A percentile compares a stretch with the other conserved stretches of the same genome.
Conservation (phyloP, 192 early-diverging fungal species). For the Geranomyces michiganensis region DNA sequence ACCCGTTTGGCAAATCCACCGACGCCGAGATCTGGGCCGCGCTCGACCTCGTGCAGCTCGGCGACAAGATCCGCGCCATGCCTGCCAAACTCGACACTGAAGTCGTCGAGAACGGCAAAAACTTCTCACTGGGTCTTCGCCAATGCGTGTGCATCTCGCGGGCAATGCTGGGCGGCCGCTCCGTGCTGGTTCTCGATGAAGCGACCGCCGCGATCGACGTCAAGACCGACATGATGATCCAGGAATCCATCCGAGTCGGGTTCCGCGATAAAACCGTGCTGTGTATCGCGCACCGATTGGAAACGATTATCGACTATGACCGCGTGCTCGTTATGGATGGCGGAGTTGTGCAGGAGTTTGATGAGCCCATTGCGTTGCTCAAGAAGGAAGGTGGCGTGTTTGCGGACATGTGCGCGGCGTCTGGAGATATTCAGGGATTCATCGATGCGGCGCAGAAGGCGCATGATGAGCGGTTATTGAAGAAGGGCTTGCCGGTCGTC, state of each 20-base stretch:
- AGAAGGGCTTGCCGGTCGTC: too few relatives aligned
- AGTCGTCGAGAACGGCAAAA: slow-evolving; percentile 59
- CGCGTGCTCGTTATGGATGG: slow-evolving; percentile 57
- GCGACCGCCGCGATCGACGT: slow-evolving; percentile 58
- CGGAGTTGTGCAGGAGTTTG: slow-evolving; percentile 55
- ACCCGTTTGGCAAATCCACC: slow-evolving; percentile 65
- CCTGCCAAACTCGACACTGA: slow-evolving; percentile 54
- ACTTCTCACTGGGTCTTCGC: slow-evolving; percentile 61
- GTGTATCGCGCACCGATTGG: slow-evolving; percentile 51
- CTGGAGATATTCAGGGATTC: too few relatives aligned
- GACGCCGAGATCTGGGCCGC: slow-evolving; percentile 72
- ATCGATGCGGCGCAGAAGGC: too few relatives aligned
- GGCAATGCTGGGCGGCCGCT: slow-evolving; percentile 54
- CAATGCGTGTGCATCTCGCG: slow-evolving; percentile 62
- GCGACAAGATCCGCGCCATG: slow-evolving; percentile 50
- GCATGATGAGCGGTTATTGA: too few relatives aligned
- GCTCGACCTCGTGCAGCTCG: slow-evolving; percentile 62
- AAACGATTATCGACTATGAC: slow-evolving; percentile 49
- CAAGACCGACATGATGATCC: slow-evolving; percentile 54
- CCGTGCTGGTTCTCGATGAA: slow-evolving; percentile 62
- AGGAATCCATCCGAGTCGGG: slow-evolving; percentile 52
- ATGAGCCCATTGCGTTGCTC: slow-evolving; percentile 49
- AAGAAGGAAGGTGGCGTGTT: slow-evolving; percentile 34
- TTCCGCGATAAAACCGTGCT: slow-evolving; percentile 56
- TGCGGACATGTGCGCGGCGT: too few relatives aligned